Percentiles rank a stretch among this genome's conserved stretches.
These are phyloP conservation scores for Agastache rugosa DNA, from an alignment of 257 asterid genomes.

Conservation along the genomic window DNA sequence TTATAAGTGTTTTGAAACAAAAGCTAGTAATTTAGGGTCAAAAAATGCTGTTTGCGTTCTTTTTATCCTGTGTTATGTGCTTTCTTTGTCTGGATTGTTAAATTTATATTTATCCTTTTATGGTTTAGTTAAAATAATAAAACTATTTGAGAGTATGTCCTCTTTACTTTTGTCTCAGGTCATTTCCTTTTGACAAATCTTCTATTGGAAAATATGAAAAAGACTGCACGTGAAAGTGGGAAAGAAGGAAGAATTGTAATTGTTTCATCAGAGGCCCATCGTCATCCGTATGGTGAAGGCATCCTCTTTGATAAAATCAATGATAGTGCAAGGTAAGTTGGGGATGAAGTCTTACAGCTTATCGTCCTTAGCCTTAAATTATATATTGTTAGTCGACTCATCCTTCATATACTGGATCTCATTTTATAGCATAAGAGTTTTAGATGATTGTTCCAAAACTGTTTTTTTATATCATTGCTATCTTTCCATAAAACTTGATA, in stretches of 20 bases:
- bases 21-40: background rate
- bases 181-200: constrained; percentile 55
- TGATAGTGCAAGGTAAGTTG: constrained; percentile 48
- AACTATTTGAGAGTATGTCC: background rate
- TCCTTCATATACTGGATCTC: constrained; percentile 1
- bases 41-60: background rate
- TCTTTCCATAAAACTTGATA: too few species aligned
- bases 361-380: background rate
- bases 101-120: constrained; percentile 8
- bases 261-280: constrained; percentile 60
- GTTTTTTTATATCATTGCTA: too few species aligned
- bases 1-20: background rate
- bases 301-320: constrained; percentile 61
- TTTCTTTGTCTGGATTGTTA: background rate
- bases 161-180: constrained; percentile 36
- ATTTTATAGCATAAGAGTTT: background rate
- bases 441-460: background rate
- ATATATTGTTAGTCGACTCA: background rate
- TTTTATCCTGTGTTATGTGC: background rate
- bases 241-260: constrained; percentile 58
- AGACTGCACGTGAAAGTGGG: constrained; percentile 46
- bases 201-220: constrained; percentile 51
- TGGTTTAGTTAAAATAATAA: background rate
- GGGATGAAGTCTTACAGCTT: constrained; percentile 18
- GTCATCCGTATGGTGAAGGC: constrained; percentile 46